Conservation (phyloP, 768 basidiomycete species). For the Mycena polygramma region DNA sequence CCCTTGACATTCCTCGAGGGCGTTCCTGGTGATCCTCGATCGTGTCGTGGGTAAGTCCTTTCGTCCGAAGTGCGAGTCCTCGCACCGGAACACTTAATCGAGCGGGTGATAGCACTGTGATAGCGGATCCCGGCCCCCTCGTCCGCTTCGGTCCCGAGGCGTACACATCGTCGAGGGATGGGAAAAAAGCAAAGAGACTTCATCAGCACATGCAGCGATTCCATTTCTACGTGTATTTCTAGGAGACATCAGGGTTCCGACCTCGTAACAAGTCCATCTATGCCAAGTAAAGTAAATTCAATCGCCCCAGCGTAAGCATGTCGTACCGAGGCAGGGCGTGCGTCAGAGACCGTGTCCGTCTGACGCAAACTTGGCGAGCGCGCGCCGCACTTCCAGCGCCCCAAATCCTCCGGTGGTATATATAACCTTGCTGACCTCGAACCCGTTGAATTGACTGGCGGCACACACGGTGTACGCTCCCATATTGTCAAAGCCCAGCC, state of each 20-base stretch:
- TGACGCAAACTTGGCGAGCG: conserved; percentile 26
- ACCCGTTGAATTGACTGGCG: conserved; percentile 95
- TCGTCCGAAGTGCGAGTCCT: too few relatives aligned
- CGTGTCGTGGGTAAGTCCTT: neutral
- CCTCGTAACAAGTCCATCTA: conserved; percentile 5
- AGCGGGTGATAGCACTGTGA: too few relatives aligned
- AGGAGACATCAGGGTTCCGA: conserved; percentile 13
- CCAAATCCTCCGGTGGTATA: conserved; percentile 46
- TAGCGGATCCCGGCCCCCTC: neutral
- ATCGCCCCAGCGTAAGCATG: neutral
- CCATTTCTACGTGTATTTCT: conserved; percentile 25
- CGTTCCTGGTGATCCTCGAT: conserved; percentile 8
- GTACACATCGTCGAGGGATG: too few relatives aligned
- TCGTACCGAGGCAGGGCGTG: neutral
- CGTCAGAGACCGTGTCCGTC: conserved; percentile 17
- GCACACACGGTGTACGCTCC: conserved; percentile 98
- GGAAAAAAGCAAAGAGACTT: too few relatives aligned
- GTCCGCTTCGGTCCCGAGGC: conserved; percentile 48
- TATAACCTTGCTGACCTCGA: conserved; percentile 81
- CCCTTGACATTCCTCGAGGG: conserved; percentile 2
- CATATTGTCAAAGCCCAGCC: conserved; percentile 97
- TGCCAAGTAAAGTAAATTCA: neutral
- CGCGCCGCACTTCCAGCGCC: conserved; percentile 28
- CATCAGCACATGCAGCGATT: neutral
- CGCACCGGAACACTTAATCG: too few relatives aligned